A percentile compares a stretch with the other conserved stretches of the same genome.
These are phyloP conservation scores for Clavariopsis aquatica DNA, from an alignment of 495 filamentous ascomycete species.

Conservation along the genomic window DNA sequence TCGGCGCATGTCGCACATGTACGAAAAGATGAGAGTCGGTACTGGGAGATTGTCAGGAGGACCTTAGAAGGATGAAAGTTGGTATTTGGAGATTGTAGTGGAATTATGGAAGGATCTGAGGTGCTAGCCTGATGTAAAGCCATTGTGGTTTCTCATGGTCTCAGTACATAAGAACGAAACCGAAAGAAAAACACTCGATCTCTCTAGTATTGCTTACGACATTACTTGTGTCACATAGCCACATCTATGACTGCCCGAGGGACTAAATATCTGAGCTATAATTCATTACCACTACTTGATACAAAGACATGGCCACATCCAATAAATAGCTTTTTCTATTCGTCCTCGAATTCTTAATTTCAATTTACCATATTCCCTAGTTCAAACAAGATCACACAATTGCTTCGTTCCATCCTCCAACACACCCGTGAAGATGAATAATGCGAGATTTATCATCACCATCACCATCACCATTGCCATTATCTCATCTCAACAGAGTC, in stretches of 20 bases:
- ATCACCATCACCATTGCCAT: too few species aligned
- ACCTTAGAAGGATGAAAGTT: conserved; percentile 3
- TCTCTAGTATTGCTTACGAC: conserved; percentile 1
- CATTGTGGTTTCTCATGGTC: conserved; percentile 1
- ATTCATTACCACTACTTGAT: background rate
- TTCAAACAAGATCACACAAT: too few species aligned
- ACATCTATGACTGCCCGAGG: background rate
- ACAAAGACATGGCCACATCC: background rate
- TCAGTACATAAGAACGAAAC: background rate
- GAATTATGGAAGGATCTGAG: background rate
- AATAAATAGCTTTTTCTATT: background rate
- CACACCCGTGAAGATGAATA: conserved; percentile 6
- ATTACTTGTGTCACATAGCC: background rate
- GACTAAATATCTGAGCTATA: background rate
- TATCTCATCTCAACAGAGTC: background rate
- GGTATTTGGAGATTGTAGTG: background rate
- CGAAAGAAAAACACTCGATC: background rate
- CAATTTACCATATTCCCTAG: background rate
- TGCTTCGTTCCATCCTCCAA: conserved; percentile 12
- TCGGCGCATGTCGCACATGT: conserved; percentile 10
- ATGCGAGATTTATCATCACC: conserved; percentile 7
- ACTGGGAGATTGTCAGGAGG: conserved; percentile 12
- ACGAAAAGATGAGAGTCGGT: conserved; percentile 9
- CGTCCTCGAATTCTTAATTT: background rate
- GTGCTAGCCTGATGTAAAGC: conserved; percentile 5